A percentile compares a stretch with the other conserved stretches of the same genome.
Conservation (phyloP, 345 rosid genomes). For the Pistacia integerrima region DNA sequence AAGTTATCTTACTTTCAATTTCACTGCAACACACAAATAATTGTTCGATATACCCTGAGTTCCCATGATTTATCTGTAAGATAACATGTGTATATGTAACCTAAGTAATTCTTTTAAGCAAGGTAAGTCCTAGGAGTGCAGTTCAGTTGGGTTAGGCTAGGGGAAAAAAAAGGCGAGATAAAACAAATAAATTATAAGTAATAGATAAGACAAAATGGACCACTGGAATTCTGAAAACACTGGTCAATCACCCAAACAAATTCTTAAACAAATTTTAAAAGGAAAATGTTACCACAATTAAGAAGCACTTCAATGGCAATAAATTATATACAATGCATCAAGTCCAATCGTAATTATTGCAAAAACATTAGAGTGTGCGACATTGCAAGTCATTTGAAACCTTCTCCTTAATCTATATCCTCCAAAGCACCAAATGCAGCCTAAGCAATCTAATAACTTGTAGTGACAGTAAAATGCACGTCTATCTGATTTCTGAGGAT, state of each 20-base stretch:
- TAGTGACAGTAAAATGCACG: not conserved
- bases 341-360: not conserved
- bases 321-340: not conserved
- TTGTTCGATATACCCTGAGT: not conserved
- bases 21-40: not conserved
- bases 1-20: not conserved
- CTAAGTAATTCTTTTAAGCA: not conserved
- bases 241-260: not conserved
- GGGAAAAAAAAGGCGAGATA: not conserved
- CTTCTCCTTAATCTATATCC: not conserved
- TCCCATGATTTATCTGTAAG: not conserved
- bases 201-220: not conserved
- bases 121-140: not conserved
- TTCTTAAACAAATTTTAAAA: not conserved
- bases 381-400: not conserved
- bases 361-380: not conserved
- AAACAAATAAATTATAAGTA: not conserved
- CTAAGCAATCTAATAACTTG: not conserved
- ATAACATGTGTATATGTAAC: too few relatives aligned
- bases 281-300: not conserved
- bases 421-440: conserved; percentile 3
- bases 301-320: not conserved
- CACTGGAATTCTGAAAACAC: not conserved
- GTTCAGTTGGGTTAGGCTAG: not conserved
- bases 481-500: not conserved